phyloP scores from a whole-genome alignment of 495 filamentous ascomycete species.

The Parathielavia appendiculata region DNA sequence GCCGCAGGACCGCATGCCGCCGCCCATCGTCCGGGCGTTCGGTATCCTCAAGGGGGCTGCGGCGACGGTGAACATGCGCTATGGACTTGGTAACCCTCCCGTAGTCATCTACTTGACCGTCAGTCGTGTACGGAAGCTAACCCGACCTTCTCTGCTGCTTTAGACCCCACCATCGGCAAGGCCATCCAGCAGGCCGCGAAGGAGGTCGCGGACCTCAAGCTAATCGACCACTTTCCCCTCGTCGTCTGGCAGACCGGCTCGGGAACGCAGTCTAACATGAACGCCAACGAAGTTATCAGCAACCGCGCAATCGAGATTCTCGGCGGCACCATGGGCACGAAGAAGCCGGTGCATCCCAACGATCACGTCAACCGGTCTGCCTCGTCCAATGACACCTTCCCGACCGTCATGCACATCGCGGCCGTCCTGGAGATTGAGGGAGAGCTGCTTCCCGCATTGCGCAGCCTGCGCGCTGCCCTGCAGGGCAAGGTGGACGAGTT shows the following conservation, averaged over 20 bases:
- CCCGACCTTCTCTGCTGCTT: conserved; percentile 9
- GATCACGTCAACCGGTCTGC: conserved; percentile 99
- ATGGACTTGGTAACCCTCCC: conserved; percentile 71
- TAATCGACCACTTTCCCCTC: conserved; percentile 95
- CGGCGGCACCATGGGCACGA: conserved; percentile 86
- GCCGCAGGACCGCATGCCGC: conserved; percentile 96
- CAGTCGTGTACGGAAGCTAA: conserved; percentile 17
- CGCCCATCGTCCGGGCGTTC: conserved; percentile 84
- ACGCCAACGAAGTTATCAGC: conserved; percentile 99
- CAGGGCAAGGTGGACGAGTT: conserved; percentile 89
- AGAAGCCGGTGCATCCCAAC: conserved; percentile 98
- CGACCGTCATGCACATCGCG: conserved; percentile 98
- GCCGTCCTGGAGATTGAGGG: conserved; percentile 89
- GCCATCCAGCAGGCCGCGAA: conserved; percentile 91
- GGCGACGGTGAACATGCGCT: conserved; percentile 92
- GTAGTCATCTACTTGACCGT: conserved; percentile 6
- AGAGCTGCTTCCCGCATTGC: conserved; percentile 75
- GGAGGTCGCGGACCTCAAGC: conserved; percentile 90
- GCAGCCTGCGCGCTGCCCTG: conserved; percentile 72
- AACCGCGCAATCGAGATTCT: conserved; percentile 98
- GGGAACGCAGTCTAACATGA: conserved; percentile 99
- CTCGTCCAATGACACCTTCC: conserved; percentile 98
- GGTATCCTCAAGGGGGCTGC: conserved; percentile 97
- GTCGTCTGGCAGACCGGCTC: conserved; percentile 99
- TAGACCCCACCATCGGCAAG: conserved; percentile 84